phyloP scores from a whole-genome alignment of 2,329 filamentous ascomycete species.

The Peltaster fructicola region DNA sequence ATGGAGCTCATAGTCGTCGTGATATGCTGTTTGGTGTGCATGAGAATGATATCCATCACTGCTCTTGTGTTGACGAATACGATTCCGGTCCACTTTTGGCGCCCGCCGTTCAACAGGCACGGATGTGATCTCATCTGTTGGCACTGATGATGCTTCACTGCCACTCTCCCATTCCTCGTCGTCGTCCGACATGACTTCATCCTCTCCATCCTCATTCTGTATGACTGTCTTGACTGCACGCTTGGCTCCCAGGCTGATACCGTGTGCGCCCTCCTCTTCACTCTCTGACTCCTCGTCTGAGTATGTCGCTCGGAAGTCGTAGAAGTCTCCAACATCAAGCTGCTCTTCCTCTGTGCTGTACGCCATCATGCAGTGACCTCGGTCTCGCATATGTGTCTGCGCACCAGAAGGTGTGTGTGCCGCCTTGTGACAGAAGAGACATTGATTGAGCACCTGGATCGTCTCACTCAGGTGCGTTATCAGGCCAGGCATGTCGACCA shows the following conservation, averaged over 20 bases:
- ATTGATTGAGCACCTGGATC: conserved; percentile 64
- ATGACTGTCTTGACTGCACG: conserved; percentile 31
- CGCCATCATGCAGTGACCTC: conserved; percentile 90
- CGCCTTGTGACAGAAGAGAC: conserved; percentile 70
- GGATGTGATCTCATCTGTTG: conserved; percentile 66
- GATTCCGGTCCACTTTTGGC: conserved; percentile 52
- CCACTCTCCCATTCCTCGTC: conserved; percentile 92
- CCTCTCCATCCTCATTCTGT: conserved; percentile 32
- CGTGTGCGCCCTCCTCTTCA: conserved; percentile 32
- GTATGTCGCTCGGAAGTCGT: conserved; percentile 92
- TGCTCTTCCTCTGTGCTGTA: conserved; percentile 80
- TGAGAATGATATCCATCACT: conserved; percentile 68
- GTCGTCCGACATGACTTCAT: conserved; percentile 38
- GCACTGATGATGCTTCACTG: conserved; percentile 63
- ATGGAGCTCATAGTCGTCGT: conserved; percentile 86
- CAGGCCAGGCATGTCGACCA: conserved; percentile 68
- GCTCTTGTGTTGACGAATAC: conserved; percentile 57
- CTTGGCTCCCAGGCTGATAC: conserved; percentile 52
- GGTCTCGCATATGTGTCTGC: conserved; percentile 95
- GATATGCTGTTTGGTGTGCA: conserved; percentile 66
- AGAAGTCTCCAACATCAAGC: conserved; percentile 86
- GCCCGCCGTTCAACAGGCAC: conserved; percentile 58
- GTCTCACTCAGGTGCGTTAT: conserved; percentile 63
- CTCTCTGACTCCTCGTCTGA: conserved; percentile 54
- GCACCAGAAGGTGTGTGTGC: conserved; percentile 63